These are phyloP conservation scores for Neurospora sublineolata DNA, from an alignment of 495 filamentous ascomycete genomes.

Conservation along the genomic window DNA sequence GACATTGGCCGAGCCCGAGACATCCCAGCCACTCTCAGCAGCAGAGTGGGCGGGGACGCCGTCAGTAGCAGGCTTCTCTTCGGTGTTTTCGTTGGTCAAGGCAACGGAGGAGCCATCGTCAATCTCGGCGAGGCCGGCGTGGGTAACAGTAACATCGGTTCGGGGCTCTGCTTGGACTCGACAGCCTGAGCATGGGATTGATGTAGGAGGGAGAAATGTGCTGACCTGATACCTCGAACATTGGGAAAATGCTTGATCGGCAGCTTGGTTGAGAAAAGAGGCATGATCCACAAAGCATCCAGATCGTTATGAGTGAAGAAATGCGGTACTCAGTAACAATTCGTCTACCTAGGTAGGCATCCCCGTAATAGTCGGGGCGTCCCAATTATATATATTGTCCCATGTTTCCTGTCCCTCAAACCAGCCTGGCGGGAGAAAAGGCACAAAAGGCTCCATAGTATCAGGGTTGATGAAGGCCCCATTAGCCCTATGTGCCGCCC, in stretches of 20 bases:
- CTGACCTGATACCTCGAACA: too few species aligned
- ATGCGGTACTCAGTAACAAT: too few species aligned
- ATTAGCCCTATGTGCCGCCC: neutral
- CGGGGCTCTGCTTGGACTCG: conserved; percentile 36
- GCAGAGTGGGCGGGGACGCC: conserved; percentile 41
- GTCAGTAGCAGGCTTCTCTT: conserved; percentile 28
- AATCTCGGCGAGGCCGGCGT: conserved; percentile 66
- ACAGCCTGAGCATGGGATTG: conserved; percentile 4
- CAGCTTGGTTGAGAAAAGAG: too few species aligned
- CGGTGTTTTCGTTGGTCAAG: conserved; percentile 39
- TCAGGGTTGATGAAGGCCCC: neutral
- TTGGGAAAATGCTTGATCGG: too few species aligned
- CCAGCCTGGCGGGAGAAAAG: neutral
- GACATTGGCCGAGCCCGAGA: conserved; percentile 15
- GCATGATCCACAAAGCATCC: too few species aligned
- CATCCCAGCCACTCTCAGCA: conserved; percentile 59
- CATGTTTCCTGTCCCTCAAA: neutral
- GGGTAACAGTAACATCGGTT: conserved; percentile 65
- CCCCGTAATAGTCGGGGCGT: too few species aligned
- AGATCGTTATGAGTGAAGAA: too few species aligned
- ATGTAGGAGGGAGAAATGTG: too few species aligned
- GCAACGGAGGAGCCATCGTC: conserved; percentile 30
- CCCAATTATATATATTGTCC: neutral
- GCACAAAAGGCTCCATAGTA: neutral
- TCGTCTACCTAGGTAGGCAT: too few species aligned